Percentiles rank a stretch among this genome's conserved stretches.
Conservation (phyloP, 306 rosid species). For the Rubus idaeus region DNA sequence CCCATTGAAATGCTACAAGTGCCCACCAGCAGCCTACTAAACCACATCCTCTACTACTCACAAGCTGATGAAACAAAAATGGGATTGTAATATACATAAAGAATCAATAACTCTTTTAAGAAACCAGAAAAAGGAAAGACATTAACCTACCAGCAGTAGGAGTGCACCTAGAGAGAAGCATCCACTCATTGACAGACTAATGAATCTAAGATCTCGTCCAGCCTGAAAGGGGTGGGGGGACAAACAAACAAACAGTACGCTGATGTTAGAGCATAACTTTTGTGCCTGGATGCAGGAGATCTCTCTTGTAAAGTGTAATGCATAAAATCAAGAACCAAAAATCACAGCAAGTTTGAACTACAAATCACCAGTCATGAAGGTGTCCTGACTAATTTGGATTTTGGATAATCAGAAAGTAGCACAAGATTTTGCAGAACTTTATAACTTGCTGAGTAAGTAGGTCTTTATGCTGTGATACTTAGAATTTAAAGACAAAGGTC, state of each 20-base stretch:
- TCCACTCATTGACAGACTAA: conserved; percentile 57
- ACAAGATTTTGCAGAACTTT: background rate
- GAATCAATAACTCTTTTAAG: background rate
- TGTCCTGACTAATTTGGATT: background rate
- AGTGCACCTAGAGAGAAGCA: conserved; percentile 53
- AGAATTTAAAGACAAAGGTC: background rate
- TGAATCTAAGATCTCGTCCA: conserved; percentile 58
- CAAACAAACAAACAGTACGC: background rate
- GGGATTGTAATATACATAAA: conserved; percentile 5
- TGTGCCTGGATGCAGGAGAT: background rate
- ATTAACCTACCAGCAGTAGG: conserved; percentile 37
- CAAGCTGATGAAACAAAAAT: conserved; percentile 34
- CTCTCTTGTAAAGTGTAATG: background rate
- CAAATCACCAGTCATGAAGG: background rate
- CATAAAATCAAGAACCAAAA: background rate
- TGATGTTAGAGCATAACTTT: background rate
- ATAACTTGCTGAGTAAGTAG: background rate
- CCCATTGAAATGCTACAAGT: conserved; percentile 63
- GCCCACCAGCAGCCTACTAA: conserved; percentile 59
- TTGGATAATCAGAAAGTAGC: background rate
- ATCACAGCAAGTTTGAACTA: background rate
- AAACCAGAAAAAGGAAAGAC: conserved; percentile 16
- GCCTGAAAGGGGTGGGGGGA: conserved; percentile 51
- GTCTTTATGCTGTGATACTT: background rate
- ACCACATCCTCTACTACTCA: conserved; percentile 51